Evolutionary conservation across 31 red algal genomes (phyloP), one percentile per base, ranked within the genome.

Genomic region (Porphyra umbilicalis): DNA sequence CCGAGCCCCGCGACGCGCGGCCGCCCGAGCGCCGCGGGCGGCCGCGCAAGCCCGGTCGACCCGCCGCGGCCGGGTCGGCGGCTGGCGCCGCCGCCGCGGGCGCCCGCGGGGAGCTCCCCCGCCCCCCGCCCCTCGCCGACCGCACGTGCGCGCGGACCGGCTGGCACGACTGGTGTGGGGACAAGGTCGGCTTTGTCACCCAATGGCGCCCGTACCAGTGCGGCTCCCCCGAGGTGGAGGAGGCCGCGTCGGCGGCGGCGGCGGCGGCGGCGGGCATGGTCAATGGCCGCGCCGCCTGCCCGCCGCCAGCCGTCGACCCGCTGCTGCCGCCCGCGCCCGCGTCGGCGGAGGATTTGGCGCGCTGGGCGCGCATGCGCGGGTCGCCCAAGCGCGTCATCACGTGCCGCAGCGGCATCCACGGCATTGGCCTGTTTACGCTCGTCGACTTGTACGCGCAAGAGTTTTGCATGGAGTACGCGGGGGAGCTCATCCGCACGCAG

Each of bases 401-500:
- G 32, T 79, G 78, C 37, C 85, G 79, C 79, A 89, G 86, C 75
- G 79, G 38, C n/a, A 98, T 98, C 79, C 93, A 95, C 67, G 96
- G 96, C 31, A 86, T 95, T 76, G 96, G 96, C 9, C 57, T 98
- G 46, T 98, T 94, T 80, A 88, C 93, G 9, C 35, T 88, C 4
- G 88, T 83, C 32, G 90, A 92, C 10, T 88, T 93, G 31, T 39
- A 88, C 39, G 82, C 82, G 34, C 93, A 89, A 18, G 90, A 95
- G 80, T 87, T 95, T 35, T 81, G 95, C 1, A 95, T 98, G 71
- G 96, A 98, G 83, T 98, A 98, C 57, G 90, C 93, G 38, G 96
- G 96, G 8, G 90, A 95, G 77, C 71, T 95, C 33, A 95, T 98
- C 57, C 92, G 92, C n/a, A 84, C 90, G 30, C 82, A 85, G 13